Evolutionary conservation across 2,329 filamentous ascomycete species (phyloP).

Genomic region (Didymella pomorum): DNA sequence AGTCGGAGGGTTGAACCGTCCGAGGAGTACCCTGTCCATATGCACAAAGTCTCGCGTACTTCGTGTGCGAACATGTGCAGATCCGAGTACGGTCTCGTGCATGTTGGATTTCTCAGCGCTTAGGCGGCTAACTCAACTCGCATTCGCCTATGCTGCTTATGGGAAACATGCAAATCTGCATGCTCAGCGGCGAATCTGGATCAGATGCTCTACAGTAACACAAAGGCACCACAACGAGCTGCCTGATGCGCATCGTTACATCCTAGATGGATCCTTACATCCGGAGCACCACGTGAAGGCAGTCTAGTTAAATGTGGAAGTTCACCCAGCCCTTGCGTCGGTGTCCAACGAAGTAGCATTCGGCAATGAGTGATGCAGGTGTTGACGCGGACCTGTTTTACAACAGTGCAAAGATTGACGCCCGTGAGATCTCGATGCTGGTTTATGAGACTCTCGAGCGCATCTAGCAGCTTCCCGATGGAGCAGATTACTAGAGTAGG

Average conservation of each 20-base stretch:
- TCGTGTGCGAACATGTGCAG: background rate
- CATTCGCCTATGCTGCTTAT: background rate
- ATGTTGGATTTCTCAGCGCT: conserved; percentile 8
- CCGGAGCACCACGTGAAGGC: background rate
- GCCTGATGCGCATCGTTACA: background rate
- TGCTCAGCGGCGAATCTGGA: background rate
- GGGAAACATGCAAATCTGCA: background rate
- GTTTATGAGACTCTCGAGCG: background rate
- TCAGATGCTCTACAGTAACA: background rate
- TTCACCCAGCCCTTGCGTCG: background rate
- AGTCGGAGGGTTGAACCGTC: background rate
- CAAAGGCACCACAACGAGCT: background rate
- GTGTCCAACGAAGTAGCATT: background rate
- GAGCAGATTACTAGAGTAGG: background rate
- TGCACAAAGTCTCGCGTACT: conserved; percentile 1
- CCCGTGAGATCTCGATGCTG: background rate
- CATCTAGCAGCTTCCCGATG: background rate
- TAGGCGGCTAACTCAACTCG: conserved; percentile 12
- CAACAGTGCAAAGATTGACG: background rate
- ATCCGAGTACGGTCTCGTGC: conserved; percentile 3
- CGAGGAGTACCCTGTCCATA: background rate
- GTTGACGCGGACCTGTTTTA: background rate
- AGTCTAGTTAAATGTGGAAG: background rate
- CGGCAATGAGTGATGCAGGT: background rate
- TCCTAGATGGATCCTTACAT: background rate